Base-by-base conservation (phyloP, 352 stramenopile genomes). In the Phytophthora tubulina region DNA sequence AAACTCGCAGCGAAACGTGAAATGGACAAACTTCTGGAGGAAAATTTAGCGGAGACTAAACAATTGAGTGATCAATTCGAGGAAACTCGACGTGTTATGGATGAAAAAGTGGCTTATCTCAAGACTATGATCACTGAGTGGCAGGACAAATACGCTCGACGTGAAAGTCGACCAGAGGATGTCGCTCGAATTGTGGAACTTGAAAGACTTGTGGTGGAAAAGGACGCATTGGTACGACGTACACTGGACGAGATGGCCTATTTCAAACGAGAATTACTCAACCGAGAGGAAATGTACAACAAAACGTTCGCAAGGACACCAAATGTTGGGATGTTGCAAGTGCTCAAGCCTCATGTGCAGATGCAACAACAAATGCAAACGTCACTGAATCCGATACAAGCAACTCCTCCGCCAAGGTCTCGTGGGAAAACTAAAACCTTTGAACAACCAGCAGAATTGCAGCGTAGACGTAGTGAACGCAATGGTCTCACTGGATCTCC, bases 281-380 rank as follows among this genome's bases (percentile, higher is more conserved):
- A 98, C 61, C 92, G 94, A 14, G 94, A 98, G 67, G 90, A 98
- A 57, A 97, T 89, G 78, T 98, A 97, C 86, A 98, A 98, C 80
- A 97, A 97, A 55, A 97, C 93, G 2, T 98, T 98, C 39, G 87
- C 86, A 2, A 69, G 85, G 6, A 75, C 80, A 9, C 91, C 91
- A 0, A 97, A 97, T 44, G 92, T 98, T 3, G 93, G 93, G 27
- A 80, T 98, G 52, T 80, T 97, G 54, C 81, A 97, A 51, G 93
- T 98, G 52, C 77, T 97, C 35, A 94, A 94, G 62, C 85, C 89
- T 3, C 82, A 93, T 36, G 84, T 91, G 41, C 74, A 85, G 50
- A 60, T 88, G 42, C 85, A 89, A 42, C 63, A 74, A 31, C 80
- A 84, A 39, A 59, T 68, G 44, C 57, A 56, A 38, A 55, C 35